Evolutionary conservation across 139 green algal species (phyloP).

Genomic region (Closterium sp.): DNA sequence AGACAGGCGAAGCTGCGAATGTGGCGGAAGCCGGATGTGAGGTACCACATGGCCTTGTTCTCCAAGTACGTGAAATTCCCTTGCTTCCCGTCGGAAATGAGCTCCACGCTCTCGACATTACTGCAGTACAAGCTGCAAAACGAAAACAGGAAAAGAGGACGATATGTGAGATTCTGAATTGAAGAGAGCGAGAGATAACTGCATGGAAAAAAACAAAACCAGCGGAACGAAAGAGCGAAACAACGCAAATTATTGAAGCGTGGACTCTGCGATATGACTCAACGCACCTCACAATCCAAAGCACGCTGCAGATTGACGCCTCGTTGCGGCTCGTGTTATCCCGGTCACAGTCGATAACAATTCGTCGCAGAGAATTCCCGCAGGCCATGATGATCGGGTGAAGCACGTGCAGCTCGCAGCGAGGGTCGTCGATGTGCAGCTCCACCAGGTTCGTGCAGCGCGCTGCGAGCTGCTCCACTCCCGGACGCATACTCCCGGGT

Average conservation of each 20-base stretch:
- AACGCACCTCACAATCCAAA: conserved; percentile 34
- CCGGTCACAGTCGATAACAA: conserved; percentile 33
- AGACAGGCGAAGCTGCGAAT: conserved; percentile 27
- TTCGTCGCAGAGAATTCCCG: neutral
- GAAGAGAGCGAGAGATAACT: no score
- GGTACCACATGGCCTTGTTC: conserved; percentile 44
- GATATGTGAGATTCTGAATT: neutral
- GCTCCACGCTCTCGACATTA: conserved; percentile 20
- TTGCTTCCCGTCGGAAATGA: conserved; percentile 25
- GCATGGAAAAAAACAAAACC: neutral
- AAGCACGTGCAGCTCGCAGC: conserved; percentile 34
- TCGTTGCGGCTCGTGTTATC: conserved; percentile 34
- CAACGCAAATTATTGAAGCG: neutral
- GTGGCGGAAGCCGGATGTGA: conserved; percentile 24
- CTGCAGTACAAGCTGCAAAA: conserved; percentile 37
- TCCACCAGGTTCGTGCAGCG: conserved; percentile 13
- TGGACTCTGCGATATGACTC: neutral
- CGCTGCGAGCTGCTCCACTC: conserved; percentile 1
- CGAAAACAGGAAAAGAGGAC: neutral
- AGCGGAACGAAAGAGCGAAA: neutral
- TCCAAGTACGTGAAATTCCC: conserved; percentile 25
- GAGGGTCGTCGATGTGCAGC: conserved; percentile 29
- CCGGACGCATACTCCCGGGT: neutral
- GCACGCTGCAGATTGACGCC: conserved; percentile 25
- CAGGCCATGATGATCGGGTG: conserved; percentile 30